These are phyloP conservation scores for Russula vinacea DNA, from an alignment of 768 basidiomycete genomes.

Conservation along the genomic window DNA sequence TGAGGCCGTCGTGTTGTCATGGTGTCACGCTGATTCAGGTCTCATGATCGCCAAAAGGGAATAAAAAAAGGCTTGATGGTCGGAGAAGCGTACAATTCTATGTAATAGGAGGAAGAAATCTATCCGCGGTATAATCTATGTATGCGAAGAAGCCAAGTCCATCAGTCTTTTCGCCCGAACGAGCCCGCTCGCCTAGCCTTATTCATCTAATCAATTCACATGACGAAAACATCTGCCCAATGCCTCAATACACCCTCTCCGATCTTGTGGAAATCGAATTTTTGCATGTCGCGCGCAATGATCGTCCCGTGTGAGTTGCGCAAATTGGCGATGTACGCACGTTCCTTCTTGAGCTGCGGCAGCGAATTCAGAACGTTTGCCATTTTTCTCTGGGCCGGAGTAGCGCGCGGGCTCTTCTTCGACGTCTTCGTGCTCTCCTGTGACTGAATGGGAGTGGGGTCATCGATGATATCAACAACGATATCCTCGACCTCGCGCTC, in stretches of 20 bases:
- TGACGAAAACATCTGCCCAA: slow-evolving; percentile 62
- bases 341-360: slow-evolving; percentile 64
- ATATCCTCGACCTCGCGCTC: slow-evolving; percentile 60
- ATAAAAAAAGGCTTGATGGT: too few species aligned
- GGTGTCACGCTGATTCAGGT: too few species aligned
- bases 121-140: too few species aligned
- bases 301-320: slow-evolving; percentile 70
- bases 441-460: slow-evolving; percentile 13
- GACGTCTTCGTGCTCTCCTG: slow-evolving; percentile 27
- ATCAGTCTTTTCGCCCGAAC: neutral
- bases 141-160: too few species aligned
- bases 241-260: slow-evolving; percentile 69
- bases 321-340: slow-evolving; percentile 58
- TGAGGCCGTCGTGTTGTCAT: too few species aligned
- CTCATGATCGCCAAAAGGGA: too few species aligned
- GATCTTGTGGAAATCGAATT: slow-evolving; percentile 52
- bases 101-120: too few species aligned
- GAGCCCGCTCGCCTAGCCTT: neutral
- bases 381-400: slow-evolving; percentile 55
- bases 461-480: slow-evolving; percentile 58
- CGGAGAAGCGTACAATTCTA: too few species aligned
- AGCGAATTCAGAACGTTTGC: slow-evolving; percentile 61
- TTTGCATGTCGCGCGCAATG: slow-evolving; percentile 62
- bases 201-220: slow-evolving; percentile 33
- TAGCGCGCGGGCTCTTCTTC: slow-evolving; percentile 40